Evolutionary conservation across 2,329 filamentous ascomycete genomes (phyloP).

Genomic region (Trichoderma guizhouense): DNA sequence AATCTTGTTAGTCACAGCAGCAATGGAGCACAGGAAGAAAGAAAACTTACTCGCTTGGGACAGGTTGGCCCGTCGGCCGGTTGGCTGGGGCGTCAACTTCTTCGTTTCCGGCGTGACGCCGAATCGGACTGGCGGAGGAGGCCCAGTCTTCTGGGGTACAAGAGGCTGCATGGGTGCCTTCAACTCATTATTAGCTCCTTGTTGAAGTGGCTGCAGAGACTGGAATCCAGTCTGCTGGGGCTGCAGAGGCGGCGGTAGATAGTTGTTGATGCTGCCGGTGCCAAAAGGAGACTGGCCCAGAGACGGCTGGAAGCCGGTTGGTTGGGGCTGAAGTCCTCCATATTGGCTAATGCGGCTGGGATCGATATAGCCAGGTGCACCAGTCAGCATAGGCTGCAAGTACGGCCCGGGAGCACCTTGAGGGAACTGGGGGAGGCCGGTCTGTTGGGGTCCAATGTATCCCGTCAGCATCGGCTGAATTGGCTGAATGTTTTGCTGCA

Average conservation of each 20-base stretch:
- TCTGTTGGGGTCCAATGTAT: slow-evolving; percentile 34
- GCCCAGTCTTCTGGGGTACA: slow-evolving; percentile 53
- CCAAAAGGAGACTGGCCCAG: slow-evolving; percentile 49
- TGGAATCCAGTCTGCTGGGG: slow-evolving; percentile 57
- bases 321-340: slow-evolving; percentile 55
- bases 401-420: slow-evolving; percentile 33
- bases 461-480: slow-evolving; percentile 38
- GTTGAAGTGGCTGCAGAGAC: slow-evolving; percentile 37
- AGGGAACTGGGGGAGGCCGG: slow-evolving; percentile 39
- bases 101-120: slow-evolving; percentile 70
- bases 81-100: slow-evolving; percentile 80
- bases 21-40: background rate
- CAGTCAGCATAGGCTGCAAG: slow-evolving; percentile 51
- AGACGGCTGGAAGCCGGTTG: slow-evolving; percentile 56
- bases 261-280: slow-evolving; percentile 52
- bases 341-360: slow-evolving; percentile 41
- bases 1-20: background rate
- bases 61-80: slow-evolving; percentile 85
- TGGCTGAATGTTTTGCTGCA: slow-evolving; percentile 43
- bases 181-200: slow-evolving; percentile 50
- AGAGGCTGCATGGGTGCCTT: slow-evolving; percentile 43
- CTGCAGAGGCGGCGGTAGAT: slow-evolving; percentile 57
- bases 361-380: slow-evolving; percentile 39
- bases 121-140: slow-evolving; percentile 83
- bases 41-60: slow-evolving; percentile 86